These are phyloP conservation scores for Pyricularia sp. DNA, from an alignment of 2,329 filamentous ascomycete species.

Conservation along the genomic window DNA sequence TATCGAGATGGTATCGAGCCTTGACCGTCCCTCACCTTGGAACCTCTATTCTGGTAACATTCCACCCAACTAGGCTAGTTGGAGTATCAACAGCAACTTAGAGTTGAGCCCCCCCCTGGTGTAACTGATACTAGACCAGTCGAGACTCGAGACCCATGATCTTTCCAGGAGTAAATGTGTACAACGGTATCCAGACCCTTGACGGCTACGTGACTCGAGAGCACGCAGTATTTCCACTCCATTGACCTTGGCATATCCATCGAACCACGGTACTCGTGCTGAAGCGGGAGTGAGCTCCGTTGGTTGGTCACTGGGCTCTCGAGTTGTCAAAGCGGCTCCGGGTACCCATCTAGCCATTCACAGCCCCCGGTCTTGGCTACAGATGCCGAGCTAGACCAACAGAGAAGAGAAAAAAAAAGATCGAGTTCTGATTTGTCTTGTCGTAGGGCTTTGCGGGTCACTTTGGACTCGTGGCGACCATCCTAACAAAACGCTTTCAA, in stretches of 20 bases:
- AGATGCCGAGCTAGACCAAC: not conserved
- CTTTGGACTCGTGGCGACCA: no score
- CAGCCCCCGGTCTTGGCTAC: not conserved
- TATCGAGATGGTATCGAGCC: not conserved
- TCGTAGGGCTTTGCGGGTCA: no score
- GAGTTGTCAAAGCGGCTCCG: not conserved
- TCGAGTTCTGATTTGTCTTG: no score
- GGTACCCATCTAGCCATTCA: not conserved
- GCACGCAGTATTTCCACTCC: not conserved
- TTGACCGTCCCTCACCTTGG: not conserved
- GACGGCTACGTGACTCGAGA: not conserved
- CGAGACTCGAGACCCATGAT: not conserved
- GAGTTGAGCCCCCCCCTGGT: not conserved
- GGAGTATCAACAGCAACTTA: not conserved
- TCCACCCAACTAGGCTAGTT: not conserved
- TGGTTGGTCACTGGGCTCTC: not conserved
- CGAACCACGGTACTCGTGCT: no score
- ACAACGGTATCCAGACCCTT: not conserved
- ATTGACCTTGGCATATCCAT: not conserved
- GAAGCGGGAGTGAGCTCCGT: not conserved
- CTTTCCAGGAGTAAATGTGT: not conserved
- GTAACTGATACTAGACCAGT: not conserved
- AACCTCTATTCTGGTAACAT: not conserved
- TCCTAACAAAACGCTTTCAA: no score
- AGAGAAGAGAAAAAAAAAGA: not conserved